Percentiles rank a stretch among this genome's conserved stretches.
phyloP scores from a whole-genome alignment of 106 monocot genomes.

The Dendrobium officinale region DNA sequence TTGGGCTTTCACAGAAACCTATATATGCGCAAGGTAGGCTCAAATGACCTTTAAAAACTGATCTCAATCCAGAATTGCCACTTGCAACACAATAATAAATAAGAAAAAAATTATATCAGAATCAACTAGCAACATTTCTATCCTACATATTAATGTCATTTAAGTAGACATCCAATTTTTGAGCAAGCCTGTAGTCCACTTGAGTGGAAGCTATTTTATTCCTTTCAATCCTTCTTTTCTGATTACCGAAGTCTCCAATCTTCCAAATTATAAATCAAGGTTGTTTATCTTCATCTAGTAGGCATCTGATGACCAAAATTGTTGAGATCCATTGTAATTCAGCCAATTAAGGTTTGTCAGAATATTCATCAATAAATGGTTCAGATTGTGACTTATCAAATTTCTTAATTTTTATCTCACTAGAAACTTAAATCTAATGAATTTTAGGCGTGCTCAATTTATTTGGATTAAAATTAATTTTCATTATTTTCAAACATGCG shows the following conservation, averaged over 20 bases:
- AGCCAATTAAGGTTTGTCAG: not conserved
- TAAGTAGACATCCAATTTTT: not conserved
- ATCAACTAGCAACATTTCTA: not conserved
- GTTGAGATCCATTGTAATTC: not conserved
- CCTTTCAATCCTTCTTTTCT: not conserved
- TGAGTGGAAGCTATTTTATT: not conserved
- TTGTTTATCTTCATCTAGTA: not conserved
- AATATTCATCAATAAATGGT: not conserved
- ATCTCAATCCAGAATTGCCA: not conserved
- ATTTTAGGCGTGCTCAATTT: not conserved
- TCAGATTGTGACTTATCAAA: not conserved
- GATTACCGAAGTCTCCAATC: not conserved
- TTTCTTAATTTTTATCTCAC: not conserved
- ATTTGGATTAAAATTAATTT: too few species aligned
- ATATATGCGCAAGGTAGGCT: constrained; percentile 68
- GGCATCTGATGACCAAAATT: not conserved
- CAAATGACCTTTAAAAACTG: not conserved
- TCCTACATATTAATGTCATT: not conserved
- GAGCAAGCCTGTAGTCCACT: not conserved
- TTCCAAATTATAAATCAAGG: not conserved
- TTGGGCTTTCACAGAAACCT: constrained; percentile 97
- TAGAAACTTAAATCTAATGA: not conserved
- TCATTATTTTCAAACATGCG: too few species aligned
- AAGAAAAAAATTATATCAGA: not conserved
- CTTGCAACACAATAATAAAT: not conserved